phyloP scores from a whole-genome alignment of 768 basidiomycete species.

The Naematelia encephala region DNA sequence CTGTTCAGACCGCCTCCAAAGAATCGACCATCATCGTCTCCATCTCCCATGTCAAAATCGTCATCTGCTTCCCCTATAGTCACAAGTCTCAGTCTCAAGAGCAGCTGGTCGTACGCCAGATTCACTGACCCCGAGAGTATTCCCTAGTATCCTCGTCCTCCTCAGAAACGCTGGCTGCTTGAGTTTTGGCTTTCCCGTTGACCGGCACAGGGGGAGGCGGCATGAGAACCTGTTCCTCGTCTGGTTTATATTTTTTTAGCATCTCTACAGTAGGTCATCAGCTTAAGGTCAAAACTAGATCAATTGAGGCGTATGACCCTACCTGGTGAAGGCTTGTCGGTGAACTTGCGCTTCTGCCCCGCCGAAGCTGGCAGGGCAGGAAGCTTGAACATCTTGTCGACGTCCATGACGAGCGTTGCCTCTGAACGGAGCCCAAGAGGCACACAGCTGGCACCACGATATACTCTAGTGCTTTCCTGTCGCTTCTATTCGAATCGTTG shows the following conservation, averaged over 20 bases:
- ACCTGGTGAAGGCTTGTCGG: constrained; percentile 34
- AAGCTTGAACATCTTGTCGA: constrained; percentile 48
- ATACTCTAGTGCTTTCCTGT: no score
- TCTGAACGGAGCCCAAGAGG: no score
- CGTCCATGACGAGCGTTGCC: no score
- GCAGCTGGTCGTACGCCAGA: not conserved
- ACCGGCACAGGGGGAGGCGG: constrained; percentile 6
- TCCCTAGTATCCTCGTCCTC: constrained; percentile 56
- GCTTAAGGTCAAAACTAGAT: no score
- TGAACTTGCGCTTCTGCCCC: constrained; percentile 39
- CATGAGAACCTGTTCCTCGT: constrained; percentile 7
- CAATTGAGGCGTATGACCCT: no score
- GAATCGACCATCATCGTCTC: constrained; percentile 83
- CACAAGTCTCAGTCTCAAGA: no score
- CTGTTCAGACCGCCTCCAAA: constrained; percentile 88
- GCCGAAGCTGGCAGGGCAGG: constrained; percentile 38
- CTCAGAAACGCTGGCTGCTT: constrained; percentile 58
- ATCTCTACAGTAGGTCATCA: constrained; percentile 25
- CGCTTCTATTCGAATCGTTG: no score
- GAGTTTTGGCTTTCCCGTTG: constrained; percentile 32
- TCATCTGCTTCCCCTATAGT: constrained; percentile 88
- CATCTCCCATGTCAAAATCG: constrained; percentile 49
- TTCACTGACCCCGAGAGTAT: constrained; percentile 53
- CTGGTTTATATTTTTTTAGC: constrained; percentile 31
- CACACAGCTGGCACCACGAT: no score